Conservation (phyloP, 495 filamentous ascomycete genomes). For the Penicillium waksmanii region DNA sequence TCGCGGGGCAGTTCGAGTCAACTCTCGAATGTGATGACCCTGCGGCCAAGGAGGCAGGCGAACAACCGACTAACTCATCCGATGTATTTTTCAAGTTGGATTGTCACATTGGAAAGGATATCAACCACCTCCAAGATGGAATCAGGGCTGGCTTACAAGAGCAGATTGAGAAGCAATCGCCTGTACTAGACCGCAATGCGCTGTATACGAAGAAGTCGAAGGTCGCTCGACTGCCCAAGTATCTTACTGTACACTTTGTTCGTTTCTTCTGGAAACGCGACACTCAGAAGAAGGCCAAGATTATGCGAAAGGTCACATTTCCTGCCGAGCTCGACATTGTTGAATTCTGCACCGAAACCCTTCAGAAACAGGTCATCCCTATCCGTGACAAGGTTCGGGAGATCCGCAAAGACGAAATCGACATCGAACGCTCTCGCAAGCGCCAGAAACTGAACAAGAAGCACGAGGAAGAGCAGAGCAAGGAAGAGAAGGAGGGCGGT, state of each 20-base stretch:
- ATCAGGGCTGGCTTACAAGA: conserved; percentile 80
- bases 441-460: conserved; percentile 77
- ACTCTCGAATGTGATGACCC: conserved; percentile 82
- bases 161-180: conserved; percentile 87
- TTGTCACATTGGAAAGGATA: conserved; percentile 86
- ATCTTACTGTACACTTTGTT: conserved; percentile 95
- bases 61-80: conserved; percentile 64
- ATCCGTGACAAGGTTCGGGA: conserved; percentile 95
- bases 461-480: conserved; percentile 55
- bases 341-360: conserved; percentile 92
- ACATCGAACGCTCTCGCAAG: conserved; percentile 85
- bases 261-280: conserved; percentile 97
- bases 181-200: conserved; percentile 73
- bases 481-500: conserved; percentile 43
- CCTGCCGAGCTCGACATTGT: conserved; percentile 89
- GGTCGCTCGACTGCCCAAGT: conserved; percentile 88
- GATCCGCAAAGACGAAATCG: conserved; percentile 90
- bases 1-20: conserved; percentile 78
- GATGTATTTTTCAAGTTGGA: conserved; percentile 91
- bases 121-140: conserved; percentile 88
- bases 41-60: conserved; percentile 72
- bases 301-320: conserved; percentile 98
- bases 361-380: conserved; percentile 80
- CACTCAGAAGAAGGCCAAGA: conserved; percentile 97
- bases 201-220: conserved; percentile 87